These are phyloP conservation scores for Dictyostelium firmibasis DNA, from an alignment of 78 protist species.

Conservation along the genomic window DNA sequence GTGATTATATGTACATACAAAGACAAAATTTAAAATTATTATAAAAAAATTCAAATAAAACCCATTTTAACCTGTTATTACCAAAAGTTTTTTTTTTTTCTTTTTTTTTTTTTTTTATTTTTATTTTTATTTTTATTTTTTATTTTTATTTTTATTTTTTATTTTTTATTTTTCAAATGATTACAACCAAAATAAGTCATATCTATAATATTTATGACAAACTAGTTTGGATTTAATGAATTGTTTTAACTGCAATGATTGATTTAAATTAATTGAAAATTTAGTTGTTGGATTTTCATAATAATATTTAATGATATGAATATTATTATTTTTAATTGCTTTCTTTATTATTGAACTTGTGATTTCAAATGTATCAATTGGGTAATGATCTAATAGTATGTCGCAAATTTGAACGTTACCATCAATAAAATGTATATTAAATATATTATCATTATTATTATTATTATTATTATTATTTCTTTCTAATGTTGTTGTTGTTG, in stretches of 20 bases:
- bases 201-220: background rate
- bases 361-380: background rate
- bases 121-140: no score
- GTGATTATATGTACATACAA: background rate
- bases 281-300: background rate
- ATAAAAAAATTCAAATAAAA: background rate
- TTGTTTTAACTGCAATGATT: background rate
- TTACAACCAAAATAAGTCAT: background rate
- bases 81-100: no score
- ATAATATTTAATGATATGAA: constrained; percentile 2
- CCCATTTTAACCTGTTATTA: no score
- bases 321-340: background rate
- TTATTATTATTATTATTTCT: background rate
- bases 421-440: background rate
- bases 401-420: background rate
- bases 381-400: background rate
- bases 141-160: no score
- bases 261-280: background rate
- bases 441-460: background rate
- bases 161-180: background rate
- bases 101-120: no score
- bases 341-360: background rate
- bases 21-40: background rate
- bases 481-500: no score
- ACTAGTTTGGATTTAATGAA: background rate